These are phyloP conservation scores for Crepidotus sp. DNA, from an alignment of 1,284 basidiomycete species.

Conservation along the genomic window DNA sequence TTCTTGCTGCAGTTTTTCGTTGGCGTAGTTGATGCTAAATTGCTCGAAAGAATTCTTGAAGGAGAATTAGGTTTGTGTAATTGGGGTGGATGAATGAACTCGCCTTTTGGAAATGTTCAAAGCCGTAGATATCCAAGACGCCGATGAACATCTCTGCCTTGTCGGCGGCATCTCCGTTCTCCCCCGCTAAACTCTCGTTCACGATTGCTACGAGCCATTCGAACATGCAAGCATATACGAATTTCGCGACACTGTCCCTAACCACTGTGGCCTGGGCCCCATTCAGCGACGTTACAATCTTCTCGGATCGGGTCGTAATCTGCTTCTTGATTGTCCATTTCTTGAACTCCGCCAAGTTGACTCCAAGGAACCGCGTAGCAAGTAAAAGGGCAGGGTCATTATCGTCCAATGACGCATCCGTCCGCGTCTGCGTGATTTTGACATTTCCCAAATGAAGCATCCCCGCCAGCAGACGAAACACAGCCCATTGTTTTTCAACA, in stretches of 20 bases:
- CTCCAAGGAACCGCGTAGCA: slow-evolving; percentile 84
- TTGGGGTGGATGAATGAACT: slow-evolving; percentile 3
- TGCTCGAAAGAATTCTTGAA: slow-evolving; percentile 93
- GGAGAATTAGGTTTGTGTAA: slow-evolving; percentile 7
- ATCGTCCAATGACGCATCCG: slow-evolving; percentile 81
- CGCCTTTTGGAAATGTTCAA: slow-evolving; percentile 94
- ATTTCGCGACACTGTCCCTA: slow-evolving; percentile 95
- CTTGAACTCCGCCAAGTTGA: slow-evolving; percentile 91
- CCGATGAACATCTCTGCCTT: slow-evolving; percentile 97
- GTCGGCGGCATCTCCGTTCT: slow-evolving; percentile 77
- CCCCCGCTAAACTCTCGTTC: slow-evolving; percentile 91
- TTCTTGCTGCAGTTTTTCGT: slow-evolving; percentile 96
- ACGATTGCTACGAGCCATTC: slow-evolving; percentile 98
- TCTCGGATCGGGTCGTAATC: slow-evolving; percentile 89
- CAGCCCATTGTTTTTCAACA: slow-evolving; percentile 96
- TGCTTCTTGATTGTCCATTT: slow-evolving; percentile 99
- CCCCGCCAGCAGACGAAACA: slow-evolving; percentile 90
- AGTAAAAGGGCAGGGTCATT: slow-evolving; percentile 75
- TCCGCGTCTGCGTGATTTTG: slow-evolving; percentile 76
- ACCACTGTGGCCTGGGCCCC: slow-evolving; percentile 92
- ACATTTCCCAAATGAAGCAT: slow-evolving; percentile 96
- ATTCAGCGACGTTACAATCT: slow-evolving; percentile 85
- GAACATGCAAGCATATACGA: slow-evolving; percentile 97
- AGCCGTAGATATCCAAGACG: slow-evolving; percentile 95
- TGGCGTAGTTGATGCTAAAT: slow-evolving; percentile 99